These are phyloP conservation scores for Arthrobotrys musiformis DNA, from an alignment of 2,329 filamentous ascomycete genomes.

Conservation along the genomic window DNA sequence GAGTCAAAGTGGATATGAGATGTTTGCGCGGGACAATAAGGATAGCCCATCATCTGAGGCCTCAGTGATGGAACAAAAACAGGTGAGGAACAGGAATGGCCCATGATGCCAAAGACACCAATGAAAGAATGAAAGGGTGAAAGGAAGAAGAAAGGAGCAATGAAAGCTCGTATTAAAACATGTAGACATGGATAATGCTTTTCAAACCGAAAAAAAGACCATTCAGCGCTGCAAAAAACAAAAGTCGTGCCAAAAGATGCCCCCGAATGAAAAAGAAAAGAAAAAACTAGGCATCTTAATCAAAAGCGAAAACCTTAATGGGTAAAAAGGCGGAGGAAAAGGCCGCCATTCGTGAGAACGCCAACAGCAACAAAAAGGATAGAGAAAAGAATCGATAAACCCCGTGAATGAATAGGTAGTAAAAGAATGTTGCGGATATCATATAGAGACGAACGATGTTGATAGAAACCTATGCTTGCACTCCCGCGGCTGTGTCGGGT, in stretches of 20 bases:
- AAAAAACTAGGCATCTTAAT: background rate
- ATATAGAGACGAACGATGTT: background rate
- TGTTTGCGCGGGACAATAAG: background rate
- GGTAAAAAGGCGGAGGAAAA: conserved; percentile 1
- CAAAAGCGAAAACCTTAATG: background rate
- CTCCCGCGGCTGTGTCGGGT: conserved; percentile 22
- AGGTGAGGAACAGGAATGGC: background rate
- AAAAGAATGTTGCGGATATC: background rate
- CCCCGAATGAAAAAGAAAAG: background rate
- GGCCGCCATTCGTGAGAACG: conserved; percentile 23
- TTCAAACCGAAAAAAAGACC: background rate
- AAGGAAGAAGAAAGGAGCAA: background rate
- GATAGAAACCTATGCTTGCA: background rate
- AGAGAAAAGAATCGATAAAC: background rate
- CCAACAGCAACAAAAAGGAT: background rate
- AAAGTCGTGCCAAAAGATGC: background rate
- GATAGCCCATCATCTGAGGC: background rate
- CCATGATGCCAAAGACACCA: background rate
- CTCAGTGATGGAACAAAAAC: background rate
- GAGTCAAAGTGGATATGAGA: background rate
- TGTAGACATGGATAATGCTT: conserved; percentile 6
- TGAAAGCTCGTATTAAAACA: background rate
- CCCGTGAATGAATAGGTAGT: background rate
- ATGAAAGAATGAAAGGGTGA: background rate
- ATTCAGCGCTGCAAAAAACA: background rate